These are phyloP conservation scores for Phialocephala sp. DNA, from an alignment of 2,329 filamentous ascomycete species.

Conservation along the genomic window DNA sequence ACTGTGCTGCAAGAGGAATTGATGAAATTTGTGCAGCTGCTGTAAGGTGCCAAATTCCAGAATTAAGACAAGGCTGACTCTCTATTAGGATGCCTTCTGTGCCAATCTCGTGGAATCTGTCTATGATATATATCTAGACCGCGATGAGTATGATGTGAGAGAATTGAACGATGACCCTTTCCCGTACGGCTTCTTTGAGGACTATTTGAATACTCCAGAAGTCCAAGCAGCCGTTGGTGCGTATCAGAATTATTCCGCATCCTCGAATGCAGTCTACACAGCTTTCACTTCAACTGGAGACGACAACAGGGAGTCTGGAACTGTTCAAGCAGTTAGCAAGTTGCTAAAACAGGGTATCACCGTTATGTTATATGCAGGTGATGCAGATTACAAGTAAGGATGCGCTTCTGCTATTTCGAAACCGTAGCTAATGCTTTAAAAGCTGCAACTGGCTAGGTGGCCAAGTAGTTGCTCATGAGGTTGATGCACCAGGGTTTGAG, in stretches of 20 bases:
- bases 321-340: conserved; percentile 55
- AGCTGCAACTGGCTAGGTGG: conserved; percentile 74
- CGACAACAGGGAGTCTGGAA: conserved; percentile 54
- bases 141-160: conserved; percentile 66
- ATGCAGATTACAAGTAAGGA: conserved; percentile 54
- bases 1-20: conserved; percentile 58
- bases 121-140: conserved; percentile 55
- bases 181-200: conserved; percentile 58
- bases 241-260: conserved; percentile 60
- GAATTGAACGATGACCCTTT: conserved; percentile 62
- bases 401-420: conserved; percentile 43
- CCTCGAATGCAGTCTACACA: conserved; percentile 49
- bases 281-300: conserved; percentile 57
- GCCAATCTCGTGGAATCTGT: conserved; percentile 55
- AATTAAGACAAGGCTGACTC: background rate
- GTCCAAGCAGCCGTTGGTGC: conserved; percentile 65
- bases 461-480: conserved; percentile 68
- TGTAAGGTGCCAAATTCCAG: conserved; percentile 12
- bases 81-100: conserved; percentile 58
- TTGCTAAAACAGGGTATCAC: conserved; percentile 68
- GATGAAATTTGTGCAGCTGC: conserved; percentile 58
- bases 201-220: conserved; percentile 62
- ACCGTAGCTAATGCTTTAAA: conserved; percentile 40
- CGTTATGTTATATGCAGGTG: conserved; percentile 68
- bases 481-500: conserved; percentile 55